Base-by-base conservation (phyloP, 345 rosid species). In the Dipteronia sinensis region DNA sequence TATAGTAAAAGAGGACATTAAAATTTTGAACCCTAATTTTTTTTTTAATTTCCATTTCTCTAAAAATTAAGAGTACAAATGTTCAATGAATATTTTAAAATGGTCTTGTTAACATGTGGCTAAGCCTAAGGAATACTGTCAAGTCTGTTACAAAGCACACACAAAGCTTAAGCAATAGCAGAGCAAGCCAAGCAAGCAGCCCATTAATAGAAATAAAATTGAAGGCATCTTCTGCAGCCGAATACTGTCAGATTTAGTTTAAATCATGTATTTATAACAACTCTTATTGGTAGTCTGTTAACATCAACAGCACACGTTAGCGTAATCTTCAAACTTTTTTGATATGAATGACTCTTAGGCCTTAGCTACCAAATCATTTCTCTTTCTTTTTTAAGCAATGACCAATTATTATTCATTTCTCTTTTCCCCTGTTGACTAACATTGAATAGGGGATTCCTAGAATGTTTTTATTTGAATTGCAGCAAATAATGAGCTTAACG, bases 401-500 rank as follows among this genome's bases (percentile, higher is more conserved):
- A 34, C 38, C 38, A 4, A 34, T 34, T 34, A 34, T 34, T 34
- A 34, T 34, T 34, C 38, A 34, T 34, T 34, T 34, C 6, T 34
- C 38, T 34, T 34, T 34, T 34, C 38, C 38, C 38, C 6, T 34
- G 4, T 34, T 34, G 38, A 34, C 38, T 34, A 34, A 34, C 38
- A 34, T 34, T 55, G 64, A 58, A 22, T 74, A 68, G 59, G 70
- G 23, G 38, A 55, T 64, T 38, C 46, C 4, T 73, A 25, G 15
- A 11, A 47, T 69, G n/a, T 25, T 59, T 62, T 15, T 72, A 53
- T 63, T 6, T 19, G 64, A n/a, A 11, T 64, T 22, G 40, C 51
- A 16, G 23, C 73, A 40, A 47, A 6, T 53, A 76, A 10, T 77
- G 66, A 51, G 29, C 42, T 67, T 27, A 79, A 59, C 56, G 9